Percentiles rank a stretch among this genome's conserved stretches.
Evolutionary conservation across 1,284 basidiomycete genomes (phyloP).

Genomic region (Gymnopus androsaceus): DNA sequence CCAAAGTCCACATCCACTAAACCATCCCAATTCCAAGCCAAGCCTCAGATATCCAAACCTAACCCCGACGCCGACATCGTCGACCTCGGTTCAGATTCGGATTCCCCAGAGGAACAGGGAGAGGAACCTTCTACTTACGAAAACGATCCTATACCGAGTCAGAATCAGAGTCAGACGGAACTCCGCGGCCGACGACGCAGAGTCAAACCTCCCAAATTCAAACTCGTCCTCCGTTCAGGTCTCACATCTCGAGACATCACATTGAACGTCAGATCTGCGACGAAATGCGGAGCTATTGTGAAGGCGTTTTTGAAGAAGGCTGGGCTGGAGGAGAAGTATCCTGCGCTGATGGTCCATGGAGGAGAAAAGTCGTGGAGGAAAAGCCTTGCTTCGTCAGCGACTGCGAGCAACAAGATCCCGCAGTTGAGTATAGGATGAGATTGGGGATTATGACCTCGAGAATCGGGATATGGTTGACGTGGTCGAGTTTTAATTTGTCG

Average conservation of each 20-base stretch:
- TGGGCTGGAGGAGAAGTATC: slow-evolving; percentile 56
- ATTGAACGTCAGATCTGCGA: slow-evolving; percentile 69
- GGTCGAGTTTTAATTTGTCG: slow-evolving; percentile 49
- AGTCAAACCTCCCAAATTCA: slow-evolving; percentile 59
- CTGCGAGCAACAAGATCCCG: slow-evolving; percentile 43
- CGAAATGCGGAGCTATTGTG: slow-evolving; percentile 72
- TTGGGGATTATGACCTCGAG: slow-evolving; percentile 67
- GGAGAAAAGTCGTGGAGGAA: slow-evolving; percentile 19
- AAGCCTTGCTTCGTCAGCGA: slow-evolving; percentile 25
- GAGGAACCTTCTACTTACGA: slow-evolving; percentile 7
- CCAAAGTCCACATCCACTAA: slow-evolving; percentile 16
- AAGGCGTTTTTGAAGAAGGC: slow-evolving; percentile 69
- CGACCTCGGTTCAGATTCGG: slow-evolving; percentile 23
- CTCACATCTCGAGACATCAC: slow-evolving; percentile 53
- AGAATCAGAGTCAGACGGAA: slow-evolving; percentile 44
- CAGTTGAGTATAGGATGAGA: slow-evolving; percentile 59
- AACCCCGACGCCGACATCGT: slow-evolving; percentile 15
- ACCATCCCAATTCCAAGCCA: slow-evolving; percentile 13
- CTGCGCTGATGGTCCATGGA: slow-evolving; percentile 21
- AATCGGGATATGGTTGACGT: slow-evolving; percentile 78
- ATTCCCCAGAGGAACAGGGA: slow-evolving; percentile 21
- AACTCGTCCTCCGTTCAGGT: slow-evolving; percentile 61
- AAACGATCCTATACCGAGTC: slow-evolving; percentile 32
- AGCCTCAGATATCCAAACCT: no score
- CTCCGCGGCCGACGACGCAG: slow-evolving; percentile 34